Evolutionary conservation across 768 basidiomycete species (phyloP).

Genomic region (Lactarius akahatsu): DNA sequence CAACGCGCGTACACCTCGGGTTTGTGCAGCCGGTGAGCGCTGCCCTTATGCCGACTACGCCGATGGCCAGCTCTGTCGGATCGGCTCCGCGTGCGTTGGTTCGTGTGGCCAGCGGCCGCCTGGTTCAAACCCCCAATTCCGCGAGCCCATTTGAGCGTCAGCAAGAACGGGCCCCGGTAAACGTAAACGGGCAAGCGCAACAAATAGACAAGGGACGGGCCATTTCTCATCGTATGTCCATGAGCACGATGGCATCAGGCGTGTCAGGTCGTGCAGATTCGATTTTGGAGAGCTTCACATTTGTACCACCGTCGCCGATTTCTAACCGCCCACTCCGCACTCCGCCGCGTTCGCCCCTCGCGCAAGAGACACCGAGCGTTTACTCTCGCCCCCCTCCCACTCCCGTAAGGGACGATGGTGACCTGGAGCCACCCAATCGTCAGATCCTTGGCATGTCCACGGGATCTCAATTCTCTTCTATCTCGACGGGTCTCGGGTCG

Average conservation of each 20-base stretch:
- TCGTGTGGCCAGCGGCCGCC: constrained; percentile 61
- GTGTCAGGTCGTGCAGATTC: constrained; percentile 75
- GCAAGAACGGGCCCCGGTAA: constrained; percentile 60
- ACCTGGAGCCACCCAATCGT: constrained; percentile 51
- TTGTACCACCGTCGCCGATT: constrained; percentile 87
- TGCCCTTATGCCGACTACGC: constrained; percentile 30
- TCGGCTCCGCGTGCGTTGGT: constrained; percentile 46
- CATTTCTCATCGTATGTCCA: constrained; percentile 33
- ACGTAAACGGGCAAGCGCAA: constrained; percentile 55
- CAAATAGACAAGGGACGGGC: constrained; percentile 43
- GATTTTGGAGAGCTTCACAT: constrained; percentile 83
- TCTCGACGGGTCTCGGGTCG: constrained; percentile 76
- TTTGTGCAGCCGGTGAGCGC: constrained; percentile 37
- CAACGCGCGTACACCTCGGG: constrained; percentile 67
- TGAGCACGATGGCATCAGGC: constrained; percentile 56
- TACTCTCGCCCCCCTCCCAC: constrained; percentile 3
- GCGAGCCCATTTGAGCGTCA: constrained; percentile 55
- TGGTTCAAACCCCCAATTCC: constrained; percentile 48
- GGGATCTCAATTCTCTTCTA: constrained; percentile 72
- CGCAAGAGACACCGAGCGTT: constrained; percentile 44
- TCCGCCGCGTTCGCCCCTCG: constrained; percentile 71
- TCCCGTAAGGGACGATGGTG: constrained; percentile 22
- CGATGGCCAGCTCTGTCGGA: constrained; percentile 27
- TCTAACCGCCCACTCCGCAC: constrained; percentile 76
- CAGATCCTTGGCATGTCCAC: constrained; percentile 69